A percentile compares a stretch with the other conserved stretches of the same genome.
These are phyloP conservation scores for Pleurotus giganteus DNA, from an alignment of 768 basidiomycete genomes.

Conservation along the genomic window DNA sequence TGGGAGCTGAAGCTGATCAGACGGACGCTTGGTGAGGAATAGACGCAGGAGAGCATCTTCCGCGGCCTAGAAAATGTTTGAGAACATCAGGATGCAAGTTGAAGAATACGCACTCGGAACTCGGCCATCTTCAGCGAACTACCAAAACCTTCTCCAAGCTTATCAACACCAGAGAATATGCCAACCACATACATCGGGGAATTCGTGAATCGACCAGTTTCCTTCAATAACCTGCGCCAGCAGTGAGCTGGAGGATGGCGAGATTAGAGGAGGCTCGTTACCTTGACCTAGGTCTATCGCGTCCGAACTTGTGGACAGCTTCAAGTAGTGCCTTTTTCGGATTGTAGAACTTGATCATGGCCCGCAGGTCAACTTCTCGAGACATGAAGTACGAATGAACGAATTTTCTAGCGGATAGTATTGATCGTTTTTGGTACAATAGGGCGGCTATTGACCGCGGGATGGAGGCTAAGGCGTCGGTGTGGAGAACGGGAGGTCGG, in stretches of 20 bases:
- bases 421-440: slow-evolving; percentile 84
- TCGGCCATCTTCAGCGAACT: slow-evolving; percentile 94
- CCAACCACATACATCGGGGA: slow-evolving; percentile 97
- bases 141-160: slow-evolving; percentile 95
- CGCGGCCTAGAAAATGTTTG: slow-evolving; percentile 53
- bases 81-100: slow-evolving; percentile 6
- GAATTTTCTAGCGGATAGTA: slow-evolving; percentile 84
- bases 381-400: slow-evolving; percentile 86
- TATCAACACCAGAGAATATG: slow-evolving; percentile 77
- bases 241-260: not conserved
- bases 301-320: slow-evolving; percentile 67
- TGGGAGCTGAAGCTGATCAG: slow-evolving; percentile 66
- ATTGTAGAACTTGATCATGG: slow-evolving; percentile 78
- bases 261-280: slow-evolving; percentile 25
- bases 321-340: slow-evolving; percentile 76
- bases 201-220: slow-evolving; percentile 88
- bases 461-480: slow-evolving; percentile 88
- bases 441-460: slow-evolving; percentile 86
- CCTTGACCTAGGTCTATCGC: slow-evolving; percentile 71
- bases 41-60: slow-evolving; percentile 83
- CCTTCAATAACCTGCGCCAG: slow-evolving; percentile 70
- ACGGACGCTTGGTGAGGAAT: slow-evolving; percentile 77
- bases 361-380: slow-evolving; percentile 77
- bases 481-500: slow-evolving; percentile 57
- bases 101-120: slow-evolving; percentile 60